Evolutionary conservation across 2,329 filamentous ascomycete genomes (phyloP), one percentile per base, ranked within the genome.

Genomic region (Dothideomycetidae sp.): DNA sequence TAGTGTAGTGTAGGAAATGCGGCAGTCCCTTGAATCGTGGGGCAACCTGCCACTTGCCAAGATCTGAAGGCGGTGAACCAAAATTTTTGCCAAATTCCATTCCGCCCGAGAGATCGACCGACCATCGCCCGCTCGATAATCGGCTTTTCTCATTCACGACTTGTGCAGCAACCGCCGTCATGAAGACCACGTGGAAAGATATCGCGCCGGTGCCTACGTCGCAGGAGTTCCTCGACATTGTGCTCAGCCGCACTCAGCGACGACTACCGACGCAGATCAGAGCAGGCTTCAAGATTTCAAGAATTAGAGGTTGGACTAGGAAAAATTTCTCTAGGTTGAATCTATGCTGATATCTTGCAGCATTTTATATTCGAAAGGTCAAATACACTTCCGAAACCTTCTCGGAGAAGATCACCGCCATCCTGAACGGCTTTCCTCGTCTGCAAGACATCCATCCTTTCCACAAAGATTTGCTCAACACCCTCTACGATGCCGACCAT

Each of bases 371-470:
- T 31, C 71, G 90, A 59, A 96, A 96, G 64, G 86, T 94, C 70
- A 96, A 96, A 64, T 98, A 85, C 64, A 94, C 90, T 4, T 79
- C 88, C 55, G 90, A 98, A 65, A 96, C 88, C 29, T 94, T 94
- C 61, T 77, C 78, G 47, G 90, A 98, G 60, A 96, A 96, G 64
- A 76, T 98, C 48, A 75, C 75, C 48, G 73, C 78, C 43, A 94
- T 94, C 53, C 75, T 96, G 53, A 82, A 93, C 59, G 83, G 81
- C 51, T 94, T 98, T 55, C 90, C 90, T 39, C 75, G 86, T 41
- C 71, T 98, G 38, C 78, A 84, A 57, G 90, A 98, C 57, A 88
- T 94, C 56, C 88, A 94, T 58, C 86, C 88, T 37, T 94, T 94
- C 68, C 86, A 79, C 65, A 78, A 81, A 64, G 78, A 85, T 63